Conservation (phyloP, 2,329 filamentous ascomycete species). For the Onygenales sp. region DNA sequence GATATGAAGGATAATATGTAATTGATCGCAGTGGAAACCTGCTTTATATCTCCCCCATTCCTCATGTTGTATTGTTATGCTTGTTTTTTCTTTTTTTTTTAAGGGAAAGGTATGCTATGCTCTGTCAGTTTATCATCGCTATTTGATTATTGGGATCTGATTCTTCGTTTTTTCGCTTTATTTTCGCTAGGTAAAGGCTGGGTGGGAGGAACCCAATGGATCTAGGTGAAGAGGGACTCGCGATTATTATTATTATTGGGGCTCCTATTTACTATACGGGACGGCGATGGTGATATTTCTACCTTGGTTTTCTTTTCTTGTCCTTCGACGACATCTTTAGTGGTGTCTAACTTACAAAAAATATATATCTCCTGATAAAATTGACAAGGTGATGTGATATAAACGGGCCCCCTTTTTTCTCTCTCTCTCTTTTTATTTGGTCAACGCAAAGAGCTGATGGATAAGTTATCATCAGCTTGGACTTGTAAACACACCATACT, state of each 20-base stretch:
- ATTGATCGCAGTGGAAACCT: neutral
- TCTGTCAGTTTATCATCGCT: neutral
- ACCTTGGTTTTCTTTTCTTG: neutral
- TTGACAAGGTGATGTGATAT: no score
- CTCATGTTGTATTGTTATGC: neutral
- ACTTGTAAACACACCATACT: no score
- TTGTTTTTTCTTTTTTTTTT: neutral
- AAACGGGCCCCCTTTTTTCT: no score
- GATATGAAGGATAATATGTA: neutral
- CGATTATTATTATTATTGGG: neutral
- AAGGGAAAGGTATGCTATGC: neutral
- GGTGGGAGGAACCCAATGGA: neutral
- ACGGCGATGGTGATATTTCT: neutral
- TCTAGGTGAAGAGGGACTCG: neutral
- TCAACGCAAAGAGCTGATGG: no score
- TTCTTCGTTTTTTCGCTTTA: neutral
- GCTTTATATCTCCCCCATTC: neutral
- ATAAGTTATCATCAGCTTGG: no score
- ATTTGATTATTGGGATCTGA: neutral
- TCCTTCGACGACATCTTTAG: neutral
- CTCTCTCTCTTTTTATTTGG: no score
- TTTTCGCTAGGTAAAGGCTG: neutral
- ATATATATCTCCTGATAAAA: no score
- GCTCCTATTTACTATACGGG: no score
- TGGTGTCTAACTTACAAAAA: no score